Conservation (phyloP, 495 filamentous ascomycete species). For the Neurospora sp. region DNA sequence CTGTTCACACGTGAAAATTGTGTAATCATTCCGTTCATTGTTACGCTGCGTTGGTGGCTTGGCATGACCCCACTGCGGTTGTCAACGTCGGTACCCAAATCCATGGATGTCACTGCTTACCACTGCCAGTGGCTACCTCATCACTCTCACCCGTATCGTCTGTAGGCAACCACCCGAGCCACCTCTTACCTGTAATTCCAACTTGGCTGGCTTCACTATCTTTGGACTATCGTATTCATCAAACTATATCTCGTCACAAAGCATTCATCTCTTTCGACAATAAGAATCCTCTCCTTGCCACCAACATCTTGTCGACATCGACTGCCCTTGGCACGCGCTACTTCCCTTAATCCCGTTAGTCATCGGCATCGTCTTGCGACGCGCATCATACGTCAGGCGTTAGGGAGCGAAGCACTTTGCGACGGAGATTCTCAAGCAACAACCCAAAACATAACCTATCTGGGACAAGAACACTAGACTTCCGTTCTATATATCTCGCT, state of each 20-base stretch:
- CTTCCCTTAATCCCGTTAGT: not conserved
- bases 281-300: not conserved
- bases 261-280: not conserved
- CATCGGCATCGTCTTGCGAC: not conserved
- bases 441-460: too few relatives aligned
- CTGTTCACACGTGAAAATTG: not conserved
- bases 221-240: not conserved
- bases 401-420: not conserved
- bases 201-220: not conserved
- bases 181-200: not conserved
- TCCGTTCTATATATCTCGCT: not conserved
- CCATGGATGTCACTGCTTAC: not conserved
- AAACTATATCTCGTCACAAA: not conserved
- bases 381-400: not conserved
- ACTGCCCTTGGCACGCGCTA: not conserved
- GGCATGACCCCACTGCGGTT: not conserved
- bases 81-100: not conserved
- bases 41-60: not conserved
- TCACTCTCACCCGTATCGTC: not conserved
- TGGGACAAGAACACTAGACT: not conserved
- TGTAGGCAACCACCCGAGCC: not conserved
- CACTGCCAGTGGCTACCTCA: not conserved
- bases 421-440: not conserved
- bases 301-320: not conserved
- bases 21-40: not conserved